Evolutionary conservation across 176 grass and related monocot species (phyloP).

Genomic region (Typha latifolia): DNA sequence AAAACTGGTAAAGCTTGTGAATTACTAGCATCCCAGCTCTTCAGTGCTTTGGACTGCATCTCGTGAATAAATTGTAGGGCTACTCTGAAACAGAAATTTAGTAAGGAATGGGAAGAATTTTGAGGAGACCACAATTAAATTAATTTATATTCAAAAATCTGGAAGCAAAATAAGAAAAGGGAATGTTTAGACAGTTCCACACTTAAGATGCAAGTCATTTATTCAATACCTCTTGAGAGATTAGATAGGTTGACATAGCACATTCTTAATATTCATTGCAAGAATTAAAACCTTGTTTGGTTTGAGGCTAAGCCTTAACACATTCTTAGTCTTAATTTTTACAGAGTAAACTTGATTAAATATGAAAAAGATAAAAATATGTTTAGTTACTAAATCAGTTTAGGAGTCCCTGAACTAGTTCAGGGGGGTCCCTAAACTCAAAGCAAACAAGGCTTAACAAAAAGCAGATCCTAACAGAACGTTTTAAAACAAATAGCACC

Average conservation of each 20-base stretch:
- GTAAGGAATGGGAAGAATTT: background rate
- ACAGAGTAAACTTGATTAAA: no score
- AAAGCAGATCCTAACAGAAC: no score
- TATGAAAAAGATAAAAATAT: no score
- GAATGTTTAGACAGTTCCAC: background rate
- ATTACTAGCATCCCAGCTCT: slow-evolving; percentile 78
- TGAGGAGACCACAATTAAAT: background rate
- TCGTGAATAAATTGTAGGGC: slow-evolving; percentile 79
- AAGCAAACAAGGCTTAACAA: no score
- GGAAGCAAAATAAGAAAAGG: background rate
- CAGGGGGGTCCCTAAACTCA: no score
- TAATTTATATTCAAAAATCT: background rate
- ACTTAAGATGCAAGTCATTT: background rate
- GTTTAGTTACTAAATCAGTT: no score
- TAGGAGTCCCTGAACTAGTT: no score
- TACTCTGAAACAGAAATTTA: slow-evolving; percentile 30
- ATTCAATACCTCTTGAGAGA: background rate
- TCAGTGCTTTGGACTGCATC: slow-evolving; percentile 66
- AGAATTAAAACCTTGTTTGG: no score
- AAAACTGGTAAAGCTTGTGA: slow-evolving; percentile 69
- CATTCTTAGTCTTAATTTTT: no score
- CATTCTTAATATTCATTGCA: background rate
- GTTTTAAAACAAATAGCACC: no score
- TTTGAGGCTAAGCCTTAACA: no score
- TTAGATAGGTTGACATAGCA: background rate